Conservation (phyloP, 495 filamentous ascomycete genomes). For the Chaetomium fimeti region DNA sequence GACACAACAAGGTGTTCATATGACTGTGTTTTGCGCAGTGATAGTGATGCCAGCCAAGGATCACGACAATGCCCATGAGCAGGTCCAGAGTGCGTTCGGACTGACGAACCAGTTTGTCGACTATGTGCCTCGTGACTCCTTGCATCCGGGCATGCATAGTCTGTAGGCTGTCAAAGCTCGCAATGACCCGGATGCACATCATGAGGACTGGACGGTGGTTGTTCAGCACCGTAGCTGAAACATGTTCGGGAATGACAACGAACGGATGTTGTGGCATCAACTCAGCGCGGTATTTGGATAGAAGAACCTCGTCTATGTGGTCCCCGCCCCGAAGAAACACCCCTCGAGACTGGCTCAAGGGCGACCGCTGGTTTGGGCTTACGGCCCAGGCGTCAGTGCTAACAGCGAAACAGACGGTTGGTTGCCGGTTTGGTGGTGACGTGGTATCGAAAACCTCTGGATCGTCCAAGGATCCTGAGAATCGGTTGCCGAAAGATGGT, state of each 20-base stretch:
- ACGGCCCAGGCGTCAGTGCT: not conserved
- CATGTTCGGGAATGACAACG: slow-evolving; percentile 36
- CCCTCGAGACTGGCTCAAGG: not conserved
- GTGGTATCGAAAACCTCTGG: not conserved
- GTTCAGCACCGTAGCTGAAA: slow-evolving; percentile 27
- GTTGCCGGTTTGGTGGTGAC: not conserved
- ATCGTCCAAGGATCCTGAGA: not conserved
- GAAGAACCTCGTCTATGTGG: slow-evolving; percentile 34
- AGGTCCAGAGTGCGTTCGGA: slow-evolving; percentile 50
- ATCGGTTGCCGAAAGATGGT: not conserved
- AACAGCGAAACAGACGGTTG: not conserved
- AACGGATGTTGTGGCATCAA: slow-evolving; percentile 43
- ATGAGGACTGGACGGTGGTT: slow-evolving; percentile 38
- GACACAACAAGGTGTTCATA: slow-evolving; percentile 45
- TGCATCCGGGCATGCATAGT: slow-evolving; percentile 41
- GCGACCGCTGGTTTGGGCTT: not conserved
- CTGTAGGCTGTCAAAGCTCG: slow-evolving; percentile 40
- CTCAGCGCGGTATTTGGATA: slow-evolving; percentile 37
- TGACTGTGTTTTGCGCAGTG: slow-evolving; percentile 45
- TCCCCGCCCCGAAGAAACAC: slow-evolving; percentile 10
- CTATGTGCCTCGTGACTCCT: slow-evolving; percentile 41
- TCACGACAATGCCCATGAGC: slow-evolving; percentile 49
- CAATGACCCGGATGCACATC: slow-evolving; percentile 39
- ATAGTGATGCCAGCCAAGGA: slow-evolving; percentile 48
- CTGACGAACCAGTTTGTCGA: slow-evolving; percentile 47